phyloP scores from a whole-genome alignment of 345 rosid genomes.

The Erodium maritimum region DNA sequence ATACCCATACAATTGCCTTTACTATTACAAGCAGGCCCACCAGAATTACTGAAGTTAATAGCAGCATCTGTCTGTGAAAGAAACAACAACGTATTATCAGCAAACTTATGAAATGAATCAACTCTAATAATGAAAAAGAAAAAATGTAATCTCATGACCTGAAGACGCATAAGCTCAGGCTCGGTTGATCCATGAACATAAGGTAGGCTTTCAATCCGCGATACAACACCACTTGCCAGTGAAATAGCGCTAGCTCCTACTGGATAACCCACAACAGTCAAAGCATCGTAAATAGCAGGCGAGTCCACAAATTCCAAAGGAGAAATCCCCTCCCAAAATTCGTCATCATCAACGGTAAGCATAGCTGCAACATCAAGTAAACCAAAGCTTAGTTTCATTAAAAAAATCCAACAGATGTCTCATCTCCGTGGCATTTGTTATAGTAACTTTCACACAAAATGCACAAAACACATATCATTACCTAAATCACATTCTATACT shows the following conservation, averaged over 20 bases:
- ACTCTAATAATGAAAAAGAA: neutral
- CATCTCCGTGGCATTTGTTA: neutral
- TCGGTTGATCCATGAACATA: constrained; percentile 86
- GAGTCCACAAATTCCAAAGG: constrained; percentile 83
- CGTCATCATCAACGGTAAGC: too few species aligned
- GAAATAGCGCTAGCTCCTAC: constrained; percentile 94
- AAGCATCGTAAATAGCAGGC: constrained; percentile 95
- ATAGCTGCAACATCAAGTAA: constrained; percentile 33
- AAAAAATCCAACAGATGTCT: too few species aligned
- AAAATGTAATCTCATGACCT: constrained; percentile 24
- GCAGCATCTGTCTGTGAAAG: constrained; percentile 92
- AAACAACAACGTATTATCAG: neutral
- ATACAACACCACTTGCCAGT: constrained; percentile 91
- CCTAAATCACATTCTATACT: constrained; percentile 92
- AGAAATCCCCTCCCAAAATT: constrained; percentile 78
- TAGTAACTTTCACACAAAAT: too few species aligned
- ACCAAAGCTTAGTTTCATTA: neutral
- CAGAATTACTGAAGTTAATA: constrained; percentile 91
- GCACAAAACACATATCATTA: constrained; percentile 6
- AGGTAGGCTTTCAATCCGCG: constrained; percentile 79
- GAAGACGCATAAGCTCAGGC: constrained; percentile 88
- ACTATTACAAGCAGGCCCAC: constrained; percentile 94
- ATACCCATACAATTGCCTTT: constrained; percentile 85
- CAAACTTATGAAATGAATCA: neutral
- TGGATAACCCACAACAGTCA: constrained; percentile 92